Base-by-base conservation (phyloP, 2,329 filamentous ascomycete genomes). In the Tolypocladium nubicola region DNA sequence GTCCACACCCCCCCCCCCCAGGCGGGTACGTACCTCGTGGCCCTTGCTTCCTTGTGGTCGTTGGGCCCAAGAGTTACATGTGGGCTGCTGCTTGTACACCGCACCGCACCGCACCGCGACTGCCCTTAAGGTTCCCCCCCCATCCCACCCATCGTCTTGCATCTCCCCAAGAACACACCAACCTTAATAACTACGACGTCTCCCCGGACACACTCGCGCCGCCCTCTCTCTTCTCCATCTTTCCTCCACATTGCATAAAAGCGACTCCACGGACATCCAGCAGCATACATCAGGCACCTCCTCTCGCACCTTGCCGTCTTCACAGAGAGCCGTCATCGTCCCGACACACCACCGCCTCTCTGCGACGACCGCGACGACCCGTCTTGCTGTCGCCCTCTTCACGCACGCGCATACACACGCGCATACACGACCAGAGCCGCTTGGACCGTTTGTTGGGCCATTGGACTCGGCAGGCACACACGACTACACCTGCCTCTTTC, bases 161-260 rank as follows among this genome's bases (percentile, higher is more conserved):
- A 52, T 52, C 56, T 52, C 40, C 53, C 56, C 45, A 53, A 59
- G 56, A 53, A 40, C 54, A 55, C 54, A 43, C 38, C 53, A 54
- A 56, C 55, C 56, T 56, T 58, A 56, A 61, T 62, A 60, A 58
- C 50, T 57, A 55, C 57, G 53, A 57, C 56, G 30, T 56, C 57
- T 58, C 61, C 59, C 61, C 57, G 55, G 59, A 56, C 33, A 56
- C 50, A 39, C 54, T 41, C 56, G 38, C 38, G 11, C 49, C 16
- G 10, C 39, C 16, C 45, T 53, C 26, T 50, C 33, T 49, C 21
- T 55, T 40, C 40, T 45, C 52, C 52, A 52, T 53, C 53, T 53
- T 52, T 41, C 50, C 54, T 56, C 40, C 56, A 53, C 56, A 54
- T 58, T 53, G 30, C 38, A 43, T 53, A 50, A 26, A 33, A 54